Conservation (phyloP, 2,329 filamentous ascomycete genomes). For the Phyllosticta capitalensis region DNA sequence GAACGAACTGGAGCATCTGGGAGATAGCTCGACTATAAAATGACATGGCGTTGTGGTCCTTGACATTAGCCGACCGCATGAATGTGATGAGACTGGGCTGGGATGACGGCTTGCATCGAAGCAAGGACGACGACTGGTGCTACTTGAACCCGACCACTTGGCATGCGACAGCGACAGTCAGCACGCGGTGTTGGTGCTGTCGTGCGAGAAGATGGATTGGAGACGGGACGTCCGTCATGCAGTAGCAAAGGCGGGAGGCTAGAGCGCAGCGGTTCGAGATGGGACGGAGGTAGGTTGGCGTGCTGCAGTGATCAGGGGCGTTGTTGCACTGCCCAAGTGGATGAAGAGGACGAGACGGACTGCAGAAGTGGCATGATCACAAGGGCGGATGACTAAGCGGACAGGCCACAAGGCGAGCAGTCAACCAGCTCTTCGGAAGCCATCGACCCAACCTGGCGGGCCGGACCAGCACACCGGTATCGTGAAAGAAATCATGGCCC, state of each 20-base stretch:
- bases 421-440: not conserved
- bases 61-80: not conserved
- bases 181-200: not conserved
- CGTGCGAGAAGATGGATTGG: not conserved
- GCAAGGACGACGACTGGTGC: not conserved
- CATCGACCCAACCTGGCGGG: not conserved
- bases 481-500: not conserved
- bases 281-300: not conserved
- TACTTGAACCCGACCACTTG: not conserved
- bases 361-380: not conserved
- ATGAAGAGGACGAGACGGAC: not conserved
- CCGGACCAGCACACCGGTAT: not conserved
- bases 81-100: not conserved
- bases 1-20: not conserved
- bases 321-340: not conserved
- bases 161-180: not conserved
- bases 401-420: not conserved
- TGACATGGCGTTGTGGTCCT: not conserved
- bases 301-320: not conserved
- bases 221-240: not conserved
- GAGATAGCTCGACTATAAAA: not conserved
- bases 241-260: not conserved
- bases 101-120: not conserved
- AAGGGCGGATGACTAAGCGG: not conserved
- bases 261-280: not conserved